Evolutionary conservation across 1,284 basidiomycete genomes (phyloP), one percentile per base, ranked within the genome.

Genomic region (Flammula alnicola): DNA sequence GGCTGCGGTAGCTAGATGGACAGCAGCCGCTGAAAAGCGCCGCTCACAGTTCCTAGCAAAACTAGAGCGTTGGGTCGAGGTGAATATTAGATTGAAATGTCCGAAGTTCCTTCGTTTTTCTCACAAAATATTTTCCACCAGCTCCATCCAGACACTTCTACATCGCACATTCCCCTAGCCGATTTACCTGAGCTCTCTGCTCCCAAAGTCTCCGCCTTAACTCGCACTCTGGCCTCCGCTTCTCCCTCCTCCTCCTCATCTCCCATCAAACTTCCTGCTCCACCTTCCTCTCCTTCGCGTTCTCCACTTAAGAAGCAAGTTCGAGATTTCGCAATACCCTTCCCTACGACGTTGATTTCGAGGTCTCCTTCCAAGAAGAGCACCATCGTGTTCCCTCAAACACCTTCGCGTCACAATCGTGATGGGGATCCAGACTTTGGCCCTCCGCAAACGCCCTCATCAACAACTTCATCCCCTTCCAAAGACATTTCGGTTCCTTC

Each of bases 1-100:
- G 83, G 88, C 88, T 43, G 86, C 89, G 25, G 86, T 92, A 39
- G 90, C 90, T 44, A 80, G 88, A 50, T 92, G 89, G 89, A 91
- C 90, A 2, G 80, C 85, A 32, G 80, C 75, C 37, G 71, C 78
- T 22, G 86, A 88, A 47, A 69, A 70, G 29, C 80, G 89, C 44
- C 77, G 81, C 51, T 71, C 74, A 49, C 71, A 80, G 47, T 77
- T 91, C 49, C 73, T 73, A 14, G 56, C 62, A 14, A 92, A 89
- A 62, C 66, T 92, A 25, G 67, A 79, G 30, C 63, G 67, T 40
- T 92, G 89, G 90, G 68, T 71, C 8, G 70, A 84, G 71, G 90
- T 87, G 65, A 47, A 70, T 39, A 23, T 40, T 41, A 17, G n/a
- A n/a, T 40, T 27, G 8, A 30, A 58, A 1, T 12, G 47, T 27